These are phyloP conservation scores for Lagenaria siceraria DNA, from an alignment of 306 rosid species.

Conservation along the genomic window DNA sequence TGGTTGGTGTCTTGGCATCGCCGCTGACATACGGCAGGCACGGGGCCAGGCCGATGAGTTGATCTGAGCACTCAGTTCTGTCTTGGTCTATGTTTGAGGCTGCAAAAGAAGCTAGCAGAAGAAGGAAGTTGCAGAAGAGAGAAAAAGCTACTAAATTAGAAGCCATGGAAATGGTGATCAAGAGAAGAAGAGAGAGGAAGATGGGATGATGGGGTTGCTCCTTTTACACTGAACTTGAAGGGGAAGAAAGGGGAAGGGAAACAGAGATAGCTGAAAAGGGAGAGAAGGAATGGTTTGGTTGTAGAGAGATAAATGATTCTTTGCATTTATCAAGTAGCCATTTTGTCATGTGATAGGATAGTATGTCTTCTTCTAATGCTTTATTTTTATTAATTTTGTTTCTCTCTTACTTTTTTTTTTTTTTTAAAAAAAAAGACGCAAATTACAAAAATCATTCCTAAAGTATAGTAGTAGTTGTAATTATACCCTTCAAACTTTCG, in stretches of 20 bases:
- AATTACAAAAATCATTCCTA: no score
- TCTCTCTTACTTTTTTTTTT: no score
- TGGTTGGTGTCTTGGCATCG: slow-evolving; percentile 43
- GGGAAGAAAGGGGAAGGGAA: neutral
- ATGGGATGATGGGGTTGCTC: neutral
- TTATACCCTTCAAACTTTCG: no score
- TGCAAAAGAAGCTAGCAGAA: slow-evolving; percentile 15
- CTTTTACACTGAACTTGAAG: neutral
- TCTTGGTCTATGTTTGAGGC: slow-evolving; percentile 48
- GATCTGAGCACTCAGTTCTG: slow-evolving; percentile 46
- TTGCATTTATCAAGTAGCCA: neutral
- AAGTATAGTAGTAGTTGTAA: no score
- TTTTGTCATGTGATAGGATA: neutral
- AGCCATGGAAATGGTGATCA: slow-evolving; percentile 17
- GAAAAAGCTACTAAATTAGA: neutral
- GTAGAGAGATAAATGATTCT: neutral
- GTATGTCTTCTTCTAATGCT: neutral
- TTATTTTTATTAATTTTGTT: no score
- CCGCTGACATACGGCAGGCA: slow-evolving; percentile 60
- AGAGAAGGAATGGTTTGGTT: neutral
- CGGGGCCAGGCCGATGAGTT: slow-evolving; percentile 30
- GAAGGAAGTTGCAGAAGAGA: neutral
- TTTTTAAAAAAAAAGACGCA: no score
- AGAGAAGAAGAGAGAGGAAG: neutral
- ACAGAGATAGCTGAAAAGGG: neutral